Evolutionary conservation across 1,139 yeast species (phyloP), one percentile per base, ranked within the genome.

Genomic region (Yamadazyma dushanensis): DNA sequence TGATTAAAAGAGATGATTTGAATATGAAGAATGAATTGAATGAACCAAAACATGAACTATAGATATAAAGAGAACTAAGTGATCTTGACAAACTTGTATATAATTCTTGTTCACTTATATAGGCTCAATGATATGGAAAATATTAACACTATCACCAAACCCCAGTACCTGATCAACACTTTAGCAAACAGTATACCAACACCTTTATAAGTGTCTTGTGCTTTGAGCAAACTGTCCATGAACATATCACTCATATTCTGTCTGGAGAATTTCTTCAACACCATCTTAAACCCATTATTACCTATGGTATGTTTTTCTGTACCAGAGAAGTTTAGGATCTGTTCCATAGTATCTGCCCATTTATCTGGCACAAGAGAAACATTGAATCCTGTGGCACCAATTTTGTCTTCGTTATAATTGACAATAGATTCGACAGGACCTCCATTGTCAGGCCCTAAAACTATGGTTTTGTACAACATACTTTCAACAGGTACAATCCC

Each of bases 401-500:
- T 47, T 3, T 49, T 56, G 36, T 75, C 60, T 34, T 63, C 56
- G 1, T 63, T 61, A 37, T 64, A 64, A 25, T 76, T 58, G 1
- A 72, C 71, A 8, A 92, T 71, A 0, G 96, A 84, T 55, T 92
- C 99, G 20, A 83, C 61, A 0, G 98, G 98, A 0, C 99, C 99
- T 11, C 98, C 99, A 31, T 80, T 80, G 52, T 86, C 79, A 2
- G 84, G 81, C 0, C 96, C 97, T 37, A 94, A 63, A 0, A 89
- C 96, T 0, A 96, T 90, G 1, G 85, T 83, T 19, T 84, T 81
- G 43, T 77, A 71, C 31, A 83, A 71, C 97, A 92, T 90, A 14
- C 96, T 89, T 54, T 92, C 98, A 10, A 92, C 73, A 1, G 99
- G 99, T 3, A 94, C 99, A 44, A 92, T 94, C 10, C 99, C 99